Conservation (phyloP, 768 basidiomycete species). For the Rhodotorula babjevae region DNA sequence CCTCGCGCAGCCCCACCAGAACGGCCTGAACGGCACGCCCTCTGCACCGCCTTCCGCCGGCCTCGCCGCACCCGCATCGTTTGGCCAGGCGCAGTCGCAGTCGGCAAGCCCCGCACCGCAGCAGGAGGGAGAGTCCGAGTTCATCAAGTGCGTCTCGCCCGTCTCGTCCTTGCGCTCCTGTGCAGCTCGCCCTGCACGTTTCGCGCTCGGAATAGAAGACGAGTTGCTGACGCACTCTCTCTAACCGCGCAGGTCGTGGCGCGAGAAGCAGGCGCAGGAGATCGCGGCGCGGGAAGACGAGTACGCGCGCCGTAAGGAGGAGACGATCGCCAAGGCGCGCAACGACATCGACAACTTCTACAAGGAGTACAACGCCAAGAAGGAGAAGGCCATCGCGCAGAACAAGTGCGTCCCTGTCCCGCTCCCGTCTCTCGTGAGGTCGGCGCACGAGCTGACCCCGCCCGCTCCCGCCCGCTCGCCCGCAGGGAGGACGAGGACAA, state of each 20-base stretch:
- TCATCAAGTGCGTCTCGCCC: conserved; percentile 63
- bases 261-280: conserved; percentile 75
- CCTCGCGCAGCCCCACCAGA: conserved; percentile 7
- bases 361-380: conserved; percentile 77
- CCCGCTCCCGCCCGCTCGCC: neutral
- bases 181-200: no score
- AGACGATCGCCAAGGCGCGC: conserved; percentile 77
- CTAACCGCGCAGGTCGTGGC: conserved; percentile 83
- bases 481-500: conserved; percentile 78
- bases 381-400: conserved; percentile 81
- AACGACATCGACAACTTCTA: conserved; percentile 84
- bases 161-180: neutral
- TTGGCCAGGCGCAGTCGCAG: conserved; percentile 17
- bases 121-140: conserved; percentile 76
- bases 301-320: conserved; percentile 69
- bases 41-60: conserved; percentile 12
- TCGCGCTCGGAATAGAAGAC: no score
- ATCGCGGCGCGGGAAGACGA: conserved; percentile 77
- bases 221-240: no score
- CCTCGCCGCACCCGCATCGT: conserved; percentile 23
- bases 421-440: neutral
- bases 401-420: conserved; percentile 72
- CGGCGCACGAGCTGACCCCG: neutral
- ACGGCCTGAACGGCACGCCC: conserved; percentile 8
- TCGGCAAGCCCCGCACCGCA: conserved; percentile 26